These are phyloP conservation scores for Blastocystis sp. DNA, from an alignment of 352 stramenopile species.

Conservation along the genomic window DNA sequence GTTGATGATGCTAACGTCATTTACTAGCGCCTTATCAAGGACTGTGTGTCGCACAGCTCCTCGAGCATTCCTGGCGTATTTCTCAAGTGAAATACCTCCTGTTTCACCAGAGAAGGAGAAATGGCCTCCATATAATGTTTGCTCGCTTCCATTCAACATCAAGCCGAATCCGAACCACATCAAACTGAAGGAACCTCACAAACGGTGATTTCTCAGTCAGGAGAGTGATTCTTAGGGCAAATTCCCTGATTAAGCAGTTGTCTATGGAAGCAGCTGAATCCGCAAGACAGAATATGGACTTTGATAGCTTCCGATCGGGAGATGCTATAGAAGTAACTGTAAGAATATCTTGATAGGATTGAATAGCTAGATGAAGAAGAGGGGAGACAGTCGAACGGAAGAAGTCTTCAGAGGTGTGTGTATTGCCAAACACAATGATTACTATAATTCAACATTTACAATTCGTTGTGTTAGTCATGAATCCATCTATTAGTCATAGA, in stretches of 20 bases:
- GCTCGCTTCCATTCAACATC: slow-evolving; percentile 63
- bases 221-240: background rate
- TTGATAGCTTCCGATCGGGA: slow-evolving; percentile 37
- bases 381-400: slow-evolving; percentile 11
- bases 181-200: slow-evolving; percentile 65
- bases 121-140: slow-evolving; percentile 66
- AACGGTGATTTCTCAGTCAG: background rate
- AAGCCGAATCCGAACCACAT: slow-evolving; percentile 61
- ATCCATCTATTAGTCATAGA: background rate
- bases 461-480: slow-evolving; percentile 18
- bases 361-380: slow-evolving; percentile 34
- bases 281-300: slow-evolving; percentile 42
- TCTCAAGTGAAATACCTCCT: background rate
- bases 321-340: slow-evolving; percentile 64
- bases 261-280: slow-evolving; percentile 51
- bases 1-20: slow-evolving; percentile 20
- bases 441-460: slow-evolving; percentile 62
- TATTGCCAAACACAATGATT: slow-evolving; percentile 65
- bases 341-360: background rate
- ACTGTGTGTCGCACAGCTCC: background rate
- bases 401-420: slow-evolving; percentile 52
- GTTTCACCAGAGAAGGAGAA: background rate
- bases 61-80: background rate
- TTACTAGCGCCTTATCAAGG: background rate
- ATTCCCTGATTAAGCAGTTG: slow-evolving; percentile 44